These are phyloP conservation scores for Arthrobotrys pseudoclavata DNA, from an alignment of 2,329 filamentous ascomycete species.

Conservation along the genomic window DNA sequence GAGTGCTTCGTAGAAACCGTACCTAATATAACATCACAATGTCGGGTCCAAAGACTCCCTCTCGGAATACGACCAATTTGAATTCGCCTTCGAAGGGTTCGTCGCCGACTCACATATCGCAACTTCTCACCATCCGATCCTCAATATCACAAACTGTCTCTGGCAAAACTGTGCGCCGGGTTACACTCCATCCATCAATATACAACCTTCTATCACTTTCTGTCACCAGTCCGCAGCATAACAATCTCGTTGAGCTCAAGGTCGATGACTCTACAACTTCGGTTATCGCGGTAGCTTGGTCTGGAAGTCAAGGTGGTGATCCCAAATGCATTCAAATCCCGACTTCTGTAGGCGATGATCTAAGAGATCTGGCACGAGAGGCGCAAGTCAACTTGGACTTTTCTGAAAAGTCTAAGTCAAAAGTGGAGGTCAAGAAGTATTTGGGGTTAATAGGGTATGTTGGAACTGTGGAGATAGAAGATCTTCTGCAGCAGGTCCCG, in stretches of 20 bases:
- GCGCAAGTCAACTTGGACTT: conserved; percentile 32
- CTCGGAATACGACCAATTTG: conserved; percentile 46
- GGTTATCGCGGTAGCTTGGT: conserved; percentile 53
- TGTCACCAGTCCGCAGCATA: conserved; percentile 51
- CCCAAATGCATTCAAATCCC: conserved; percentile 57
- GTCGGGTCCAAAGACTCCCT: conserved; percentile 54
- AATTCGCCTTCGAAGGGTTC: conserved; percentile 54
- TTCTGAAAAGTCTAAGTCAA: conserved; percentile 58
- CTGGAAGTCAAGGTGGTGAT: conserved; percentile 48
- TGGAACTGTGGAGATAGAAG: conserved; percentile 60
- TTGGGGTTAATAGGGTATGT: conserved; percentile 58
- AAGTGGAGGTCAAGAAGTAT: conserved; percentile 62
- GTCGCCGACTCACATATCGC: conserved; percentile 47
- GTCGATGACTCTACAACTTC: conserved; percentile 42
- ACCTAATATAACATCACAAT: conserved; percentile 17
- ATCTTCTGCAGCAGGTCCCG: conserved; percentile 57
- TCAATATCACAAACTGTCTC: conserved; percentile 46
- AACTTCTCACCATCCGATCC: conserved; percentile 46
- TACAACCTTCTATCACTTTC: conserved; percentile 56
- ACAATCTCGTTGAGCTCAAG: conserved; percentile 51
- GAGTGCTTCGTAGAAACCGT: neutral
- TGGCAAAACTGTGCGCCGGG: conserved; percentile 47
- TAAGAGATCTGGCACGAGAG: conserved; percentile 29
- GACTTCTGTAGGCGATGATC: conserved; percentile 42
- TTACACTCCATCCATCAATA: conserved; percentile 55